A percentile compares a stretch with the other conserved stretches of the same genome.
phyloP scores from a whole-genome alignment of 1,139 yeast genomes.

The Yamadazyma sp. region DNA sequence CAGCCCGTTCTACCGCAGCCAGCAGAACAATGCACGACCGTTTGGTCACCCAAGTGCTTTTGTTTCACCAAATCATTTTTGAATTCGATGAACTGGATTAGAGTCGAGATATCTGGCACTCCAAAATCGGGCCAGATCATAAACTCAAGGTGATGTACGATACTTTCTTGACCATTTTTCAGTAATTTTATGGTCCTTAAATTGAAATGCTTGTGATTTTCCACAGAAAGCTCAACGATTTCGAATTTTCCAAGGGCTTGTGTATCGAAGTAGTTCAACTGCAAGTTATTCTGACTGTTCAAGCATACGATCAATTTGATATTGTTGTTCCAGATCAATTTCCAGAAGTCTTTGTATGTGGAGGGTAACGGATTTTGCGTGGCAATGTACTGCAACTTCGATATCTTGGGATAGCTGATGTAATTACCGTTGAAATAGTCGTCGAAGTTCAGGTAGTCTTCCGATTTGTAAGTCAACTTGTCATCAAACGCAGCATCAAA shows the following conservation, averaged over 20 bases:
- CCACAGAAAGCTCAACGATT: slow-evolving; percentile 13
- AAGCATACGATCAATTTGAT: slow-evolving; percentile 69
- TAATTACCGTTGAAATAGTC: slow-evolving; percentile 48
- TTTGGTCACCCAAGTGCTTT: slow-evolving; percentile 21
- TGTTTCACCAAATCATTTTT: slow-evolving; percentile 40
- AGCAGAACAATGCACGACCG: slow-evolving; percentile 70
- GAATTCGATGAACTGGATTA: slow-evolving; percentile 51
- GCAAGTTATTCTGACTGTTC: slow-evolving; percentile 39
- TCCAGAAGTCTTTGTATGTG: slow-evolving; percentile 47
- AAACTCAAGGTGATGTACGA: slow-evolving; percentile 65
- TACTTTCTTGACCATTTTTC: slow-evolving; percentile 5
- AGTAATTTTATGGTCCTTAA: slow-evolving; percentile 13
- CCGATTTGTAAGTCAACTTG: slow-evolving; percentile 3
- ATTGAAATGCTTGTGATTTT: slow-evolving; percentile 14
- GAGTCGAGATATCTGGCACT: slow-evolving; percentile 54
- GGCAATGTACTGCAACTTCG: slow-evolving; percentile 35
- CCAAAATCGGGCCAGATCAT: slow-evolving; percentile 85
- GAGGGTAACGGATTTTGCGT: slow-evolving; percentile 44
- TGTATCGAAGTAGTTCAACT: slow-evolving; percentile 23
- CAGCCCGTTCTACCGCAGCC: slow-evolving; percentile 87
- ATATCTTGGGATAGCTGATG: slow-evolving; percentile 23
- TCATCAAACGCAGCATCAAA: slow-evolving; percentile 2
- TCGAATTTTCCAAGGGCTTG: slow-evolving; percentile 18
- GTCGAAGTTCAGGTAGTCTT: slow-evolving; percentile 13
- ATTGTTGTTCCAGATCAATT: slow-evolving; percentile 49